These are phyloP conservation scores for Hypoxylon sp. DNA, from an alignment of 2,329 filamentous ascomycete genomes.

Conservation along the genomic window DNA sequence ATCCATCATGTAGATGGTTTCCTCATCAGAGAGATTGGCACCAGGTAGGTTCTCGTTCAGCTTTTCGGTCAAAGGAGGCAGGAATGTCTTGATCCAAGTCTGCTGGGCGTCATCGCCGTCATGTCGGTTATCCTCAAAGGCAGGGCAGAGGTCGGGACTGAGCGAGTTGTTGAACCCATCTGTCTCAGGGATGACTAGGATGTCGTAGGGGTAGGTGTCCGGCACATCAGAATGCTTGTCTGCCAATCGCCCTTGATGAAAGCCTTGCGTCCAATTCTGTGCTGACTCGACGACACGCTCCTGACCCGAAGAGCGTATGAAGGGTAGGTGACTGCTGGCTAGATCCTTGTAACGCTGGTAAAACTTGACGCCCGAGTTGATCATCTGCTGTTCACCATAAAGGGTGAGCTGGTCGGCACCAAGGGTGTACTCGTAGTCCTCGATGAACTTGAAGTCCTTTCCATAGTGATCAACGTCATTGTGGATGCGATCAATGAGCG, in stretches of 20 bases:
- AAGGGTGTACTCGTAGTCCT: constrained; percentile 74
- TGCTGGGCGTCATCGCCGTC: constrained; percentile 61
- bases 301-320: constrained; percentile 75
- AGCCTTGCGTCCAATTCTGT: constrained; percentile 77
- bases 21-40: constrained; percentile 67
- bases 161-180: constrained; percentile 80
- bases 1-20: constrained; percentile 83
- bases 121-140: constrained; percentile 70
- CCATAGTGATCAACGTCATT: constrained; percentile 63
- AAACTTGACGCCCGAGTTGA: constrained; percentile 79
- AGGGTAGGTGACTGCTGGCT: constrained; percentile 66
- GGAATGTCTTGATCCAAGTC: constrained; percentile 70
- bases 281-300: constrained; percentile 78
- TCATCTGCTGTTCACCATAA: constrained; percentile 74
- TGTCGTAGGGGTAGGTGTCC: constrained; percentile 59
- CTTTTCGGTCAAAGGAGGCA: constrained; percentile 71
- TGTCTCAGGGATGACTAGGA: constrained; percentile 76
- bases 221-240: constrained; percentile 52
- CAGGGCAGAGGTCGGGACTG: constrained; percentile 74
- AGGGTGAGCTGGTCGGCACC: constrained; percentile 73
- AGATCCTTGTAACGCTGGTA: constrained; percentile 76
- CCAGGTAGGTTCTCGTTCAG: constrained; percentile 75
- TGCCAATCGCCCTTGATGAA: constrained; percentile 62
- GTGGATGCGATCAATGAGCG: constrained; percentile 73
- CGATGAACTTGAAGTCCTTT: constrained; percentile 73